phyloP scores from a whole-genome alignment of 257 asterid species.

The Lantana camara region DNA sequence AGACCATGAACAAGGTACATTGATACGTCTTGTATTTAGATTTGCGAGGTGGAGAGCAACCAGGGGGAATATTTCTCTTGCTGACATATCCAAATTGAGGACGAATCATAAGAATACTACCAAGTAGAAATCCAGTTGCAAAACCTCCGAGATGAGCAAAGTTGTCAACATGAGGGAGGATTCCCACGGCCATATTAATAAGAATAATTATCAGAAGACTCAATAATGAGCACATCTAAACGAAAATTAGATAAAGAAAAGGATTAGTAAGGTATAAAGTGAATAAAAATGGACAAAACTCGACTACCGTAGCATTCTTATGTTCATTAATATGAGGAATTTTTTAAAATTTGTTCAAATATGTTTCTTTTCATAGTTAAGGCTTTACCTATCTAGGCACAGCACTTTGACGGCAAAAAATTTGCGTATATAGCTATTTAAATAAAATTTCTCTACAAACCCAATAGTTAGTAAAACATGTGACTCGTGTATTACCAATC shows the following conservation, averaged over 20 bases:
- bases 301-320: too few relatives aligned
- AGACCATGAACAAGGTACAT: conserved; percentile 40
- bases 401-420: too few relatives aligned
- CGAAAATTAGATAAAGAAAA: neutral
- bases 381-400: too few relatives aligned
- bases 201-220: conserved; percentile 66
- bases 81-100: conserved; percentile 81
- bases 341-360: too few relatives aligned
- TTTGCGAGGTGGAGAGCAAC: conserved; percentile 34
- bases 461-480: too few relatives aligned
- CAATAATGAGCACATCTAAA: conserved; percentile 58
- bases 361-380: too few relatives aligned
- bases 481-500: too few relatives aligned
- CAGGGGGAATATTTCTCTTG: conserved; percentile 41
- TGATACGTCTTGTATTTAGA: conserved; percentile 82
- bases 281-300: too few relatives aligned
- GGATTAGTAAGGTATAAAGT: neutral
- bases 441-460: too few relatives aligned
- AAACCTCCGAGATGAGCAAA: conserved; percentile 98
- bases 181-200: conserved; percentile 82
- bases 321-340: too few relatives aligned
- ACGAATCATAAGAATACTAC: conserved; percentile 73
- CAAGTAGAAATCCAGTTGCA: conserved; percentile 70
- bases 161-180: conserved; percentile 96
- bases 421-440: too few relatives aligned